Evolutionary conservation across 805 yeast species (phyloP), one percentile per base, ranked within the genome.

Genomic region (Schwanniomyces polymorphus): DNA sequence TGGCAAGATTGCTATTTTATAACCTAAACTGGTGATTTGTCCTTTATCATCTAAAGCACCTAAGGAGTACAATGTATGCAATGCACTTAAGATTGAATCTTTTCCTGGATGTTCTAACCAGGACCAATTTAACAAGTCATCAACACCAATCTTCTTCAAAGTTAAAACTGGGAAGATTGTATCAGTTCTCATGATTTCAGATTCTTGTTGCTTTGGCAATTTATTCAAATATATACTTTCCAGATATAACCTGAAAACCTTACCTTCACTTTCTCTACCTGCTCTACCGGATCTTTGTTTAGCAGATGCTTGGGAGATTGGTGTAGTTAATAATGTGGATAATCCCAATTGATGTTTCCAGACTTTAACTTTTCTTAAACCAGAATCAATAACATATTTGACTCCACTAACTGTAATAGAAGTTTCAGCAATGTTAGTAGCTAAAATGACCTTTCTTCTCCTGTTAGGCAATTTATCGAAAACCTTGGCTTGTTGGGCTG

Each of bases 361-460:
- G 1, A 92, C 95, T 55, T 92, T 89, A 7, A 92, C 95, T 61
- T 94, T 94, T 47, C 97, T 78, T 42, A 92, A 72, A 0, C 99
- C 99, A 0, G 95, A 81, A 66, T 94, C 99, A 21, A 94, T 77
- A 7, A 94, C 98, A 59, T 88, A 94, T 54, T 89, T 81, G 14
- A 94, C 94, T 1, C 99, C 99, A 11, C 96, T 84, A 29, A 94
- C 94, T 3, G 99, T 94, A 50, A 94, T 84, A 27, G 99, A 94
- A 0, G 99, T 94, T 71, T 94, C 99, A 0, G 99, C 99, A 56
- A 94, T 91, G 63, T 94, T 94, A 1, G 99, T 94, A 7, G 98
- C 90, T 48, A 94, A 68, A 26, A 94, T 88, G 37, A 94, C 85
- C 63, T 94, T 94, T 54, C 99, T 79, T 58, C 81, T 81, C 57